Evolutionary conservation across 441 rosid genomes (phyloP).

Genomic region (Erodium texanum): DNA sequence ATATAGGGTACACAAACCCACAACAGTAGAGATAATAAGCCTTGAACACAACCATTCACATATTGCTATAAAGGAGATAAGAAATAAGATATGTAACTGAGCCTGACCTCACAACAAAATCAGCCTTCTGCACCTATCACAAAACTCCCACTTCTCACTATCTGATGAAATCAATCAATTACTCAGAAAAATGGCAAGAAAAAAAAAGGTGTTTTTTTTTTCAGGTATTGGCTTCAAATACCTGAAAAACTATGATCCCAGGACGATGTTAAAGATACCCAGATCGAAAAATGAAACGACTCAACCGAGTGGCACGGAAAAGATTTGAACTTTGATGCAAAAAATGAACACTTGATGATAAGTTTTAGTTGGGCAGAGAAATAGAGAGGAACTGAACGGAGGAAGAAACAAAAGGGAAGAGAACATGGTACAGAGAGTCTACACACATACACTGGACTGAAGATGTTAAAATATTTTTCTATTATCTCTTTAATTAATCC

Average conservation of each 20-base stretch:
- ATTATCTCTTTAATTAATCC: too few species aligned
- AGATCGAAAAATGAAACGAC: slow-evolving; percentile 35
- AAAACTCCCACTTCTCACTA: slow-evolving; percentile 30
- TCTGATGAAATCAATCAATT: slow-evolving; percentile 16
- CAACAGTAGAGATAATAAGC: too few species aligned
- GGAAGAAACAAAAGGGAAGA: too few species aligned
- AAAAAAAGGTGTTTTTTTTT: slow-evolving; percentile 22
- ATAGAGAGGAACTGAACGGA: too few species aligned
- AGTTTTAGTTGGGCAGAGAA: too few species aligned
- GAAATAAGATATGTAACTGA: background rate
- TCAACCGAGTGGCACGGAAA: slow-evolving; percentile 4
- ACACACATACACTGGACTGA: too few species aligned
- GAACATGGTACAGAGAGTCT: too few species aligned
- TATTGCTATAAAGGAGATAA: background rate
- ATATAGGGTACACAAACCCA: too few species aligned
- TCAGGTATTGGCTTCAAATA: background rate
- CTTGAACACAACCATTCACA: background rate
- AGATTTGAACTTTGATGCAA: too few species aligned
- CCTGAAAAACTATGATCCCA: slow-evolving; percentile 22
- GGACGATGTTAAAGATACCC: slow-evolving; percentile 25
- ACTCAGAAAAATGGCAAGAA: slow-evolving; percentile 16
- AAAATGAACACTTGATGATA: too few species aligned
- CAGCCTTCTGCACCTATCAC: slow-evolving; percentile 24
- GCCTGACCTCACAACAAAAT: slow-evolving; percentile 32
- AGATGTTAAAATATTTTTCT: too few species aligned